phyloP scores from a whole-genome alignment of 2,329 filamentous ascomycete genomes.

The Juglanconis sp. region DNA sequence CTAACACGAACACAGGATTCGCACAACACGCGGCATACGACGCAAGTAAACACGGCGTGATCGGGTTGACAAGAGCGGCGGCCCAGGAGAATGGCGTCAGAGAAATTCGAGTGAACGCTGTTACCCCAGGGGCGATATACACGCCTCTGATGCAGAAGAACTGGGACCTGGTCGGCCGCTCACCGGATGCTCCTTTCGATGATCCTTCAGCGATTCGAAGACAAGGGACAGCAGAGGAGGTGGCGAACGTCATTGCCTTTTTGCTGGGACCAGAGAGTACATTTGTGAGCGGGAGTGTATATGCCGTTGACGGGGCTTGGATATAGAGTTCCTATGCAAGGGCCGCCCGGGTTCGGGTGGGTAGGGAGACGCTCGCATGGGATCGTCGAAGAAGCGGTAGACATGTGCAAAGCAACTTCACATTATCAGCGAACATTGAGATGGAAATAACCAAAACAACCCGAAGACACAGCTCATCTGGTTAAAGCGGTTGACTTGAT shows the following conservation, averaged over 20 bases:
- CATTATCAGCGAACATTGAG: not conserved
- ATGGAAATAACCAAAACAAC: not conserved
- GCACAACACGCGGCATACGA: slow-evolving; percentile 36
- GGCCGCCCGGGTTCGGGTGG: not conserved
- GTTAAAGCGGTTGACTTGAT: not conserved
- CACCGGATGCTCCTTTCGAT: slow-evolving; percentile 38
- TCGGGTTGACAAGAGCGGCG: slow-evolving; percentile 34
- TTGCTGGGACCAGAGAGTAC: slow-evolving; percentile 44
- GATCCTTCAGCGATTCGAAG: slow-evolving; percentile 41
- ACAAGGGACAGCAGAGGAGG: slow-evolving; percentile 45
- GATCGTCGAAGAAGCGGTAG: not conserved
- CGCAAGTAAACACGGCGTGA: slow-evolving; percentile 35
- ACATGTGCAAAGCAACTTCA: not conserved
- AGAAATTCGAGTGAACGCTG: slow-evolving; percentile 44
- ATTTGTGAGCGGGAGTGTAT: slow-evolving; percentile 44
- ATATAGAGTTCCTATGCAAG: not conserved
- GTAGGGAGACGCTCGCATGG: not conserved
- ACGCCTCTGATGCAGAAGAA: slow-evolving; percentile 47
- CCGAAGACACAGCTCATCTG: not conserved
- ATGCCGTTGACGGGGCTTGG: slow-evolving; percentile 45
- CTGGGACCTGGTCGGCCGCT: slow-evolving; percentile 33
- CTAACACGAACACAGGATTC: slow-evolving; percentile 30
- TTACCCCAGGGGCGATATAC: slow-evolving; percentile 46
- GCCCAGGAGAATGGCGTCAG: slow-evolving; percentile 38
- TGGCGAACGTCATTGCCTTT: slow-evolving; percentile 44